Percentiles rank a stretch among this genome's conserved stretches.
phyloP scores from a whole-genome alignment of 2,329 filamentous ascomycete species.

The Hymenoscyphus repandus region DNA sequence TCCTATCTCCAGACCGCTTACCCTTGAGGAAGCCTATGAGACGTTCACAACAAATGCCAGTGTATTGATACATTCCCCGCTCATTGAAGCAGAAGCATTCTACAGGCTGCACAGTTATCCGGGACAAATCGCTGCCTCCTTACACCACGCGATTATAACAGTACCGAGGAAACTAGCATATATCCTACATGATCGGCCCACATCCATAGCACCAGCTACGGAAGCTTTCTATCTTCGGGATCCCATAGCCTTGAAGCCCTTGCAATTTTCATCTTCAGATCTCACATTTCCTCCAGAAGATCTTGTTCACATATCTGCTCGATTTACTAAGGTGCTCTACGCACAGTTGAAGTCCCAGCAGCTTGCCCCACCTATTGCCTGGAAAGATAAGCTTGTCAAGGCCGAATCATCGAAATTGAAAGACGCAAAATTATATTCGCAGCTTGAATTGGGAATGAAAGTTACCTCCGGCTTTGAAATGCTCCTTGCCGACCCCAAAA shows the following conservation, averaged over 20 bases:
- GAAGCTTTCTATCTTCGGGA: slow-evolving; percentile 93
- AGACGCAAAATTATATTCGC: slow-evolving; percentile 14
- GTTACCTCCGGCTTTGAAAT: slow-evolving; percentile 88
- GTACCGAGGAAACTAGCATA: slow-evolving; percentile 79
- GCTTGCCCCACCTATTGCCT: slow-evolving; percentile 60
- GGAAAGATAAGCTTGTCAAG: slow-evolving; percentile 36
- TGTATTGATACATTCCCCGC: slow-evolving; percentile 62
- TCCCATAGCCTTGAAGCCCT: slow-evolving; percentile 64
- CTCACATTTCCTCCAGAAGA: slow-evolving; percentile 71
- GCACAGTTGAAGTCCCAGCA: slow-evolving; percentile 86
- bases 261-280: slow-evolving; percentile 49
- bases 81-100: slow-evolving; percentile 84
- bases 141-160: slow-evolving; percentile 69
- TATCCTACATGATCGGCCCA: slow-evolving; percentile 69
- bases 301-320: slow-evolving; percentile 71
- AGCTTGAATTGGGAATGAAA: slow-evolving; percentile 78
- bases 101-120: slow-evolving; percentile 84
- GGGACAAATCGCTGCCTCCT: slow-evolving; percentile 61
- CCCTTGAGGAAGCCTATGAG: slow-evolving; percentile 57
- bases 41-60: slow-evolving; percentile 52
- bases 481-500: slow-evolving; percentile 62
- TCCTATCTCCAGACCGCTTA: slow-evolving; percentile 42
- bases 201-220: slow-evolving; percentile 73
- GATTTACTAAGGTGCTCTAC: slow-evolving; percentile 84
- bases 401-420: slow-evolving; percentile 28